phyloP scores from a whole-genome alignment of 208 protist species.

The Leishmania mexicana region DNA sequence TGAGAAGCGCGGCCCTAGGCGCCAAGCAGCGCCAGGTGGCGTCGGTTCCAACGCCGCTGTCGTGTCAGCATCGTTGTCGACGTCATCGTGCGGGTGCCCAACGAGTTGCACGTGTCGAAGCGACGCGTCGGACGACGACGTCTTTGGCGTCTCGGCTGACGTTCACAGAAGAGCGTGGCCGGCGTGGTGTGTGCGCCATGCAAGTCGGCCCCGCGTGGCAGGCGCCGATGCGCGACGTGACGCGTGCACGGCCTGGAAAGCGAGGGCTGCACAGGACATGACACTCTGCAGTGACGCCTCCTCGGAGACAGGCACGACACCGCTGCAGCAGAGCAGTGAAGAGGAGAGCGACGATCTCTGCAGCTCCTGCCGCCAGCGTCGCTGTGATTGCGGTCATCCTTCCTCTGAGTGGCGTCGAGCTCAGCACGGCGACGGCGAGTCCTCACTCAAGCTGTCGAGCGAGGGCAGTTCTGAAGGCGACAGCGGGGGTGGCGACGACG shows the following conservation, averaged over 20 bases:
- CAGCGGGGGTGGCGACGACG: not conserved
- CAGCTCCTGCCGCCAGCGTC: slow-evolving; percentile 14
- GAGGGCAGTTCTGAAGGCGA: not conserved
- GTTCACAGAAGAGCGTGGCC: not conserved
- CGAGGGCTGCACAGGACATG: not conserved
- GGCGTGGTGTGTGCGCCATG: not conserved
- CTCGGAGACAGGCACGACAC: slow-evolving; percentile 13
- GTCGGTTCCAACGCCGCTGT: not conserved
- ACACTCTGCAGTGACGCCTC: slow-evolving; percentile 14
- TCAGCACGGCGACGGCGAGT: not conserved
- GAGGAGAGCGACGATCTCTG: slow-evolving; percentile 4
- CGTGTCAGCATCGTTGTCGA: not conserved
- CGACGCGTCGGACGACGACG: not conserved
- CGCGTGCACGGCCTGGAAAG: not conserved
- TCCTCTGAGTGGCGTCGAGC: not conserved
- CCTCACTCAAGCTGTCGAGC: not conserved
- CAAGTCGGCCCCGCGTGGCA: not conserved
- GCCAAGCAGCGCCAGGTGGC: not conserved
- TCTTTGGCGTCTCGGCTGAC: not conserved
- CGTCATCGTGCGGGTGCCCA: slow-evolving; percentile 18
- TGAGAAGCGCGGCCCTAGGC: not conserved
- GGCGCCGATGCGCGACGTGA: not conserved
- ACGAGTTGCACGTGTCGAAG: slow-evolving; percentile 28
- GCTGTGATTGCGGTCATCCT: not conserved
- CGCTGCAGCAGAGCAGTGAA: slow-evolving; percentile 3